Evolutionary conservation across 2,329 filamentous ascomycete species (phyloP), one percentile per base, ranked within the genome.

Genomic region (Ascochyta clinopodiicola): DNA sequence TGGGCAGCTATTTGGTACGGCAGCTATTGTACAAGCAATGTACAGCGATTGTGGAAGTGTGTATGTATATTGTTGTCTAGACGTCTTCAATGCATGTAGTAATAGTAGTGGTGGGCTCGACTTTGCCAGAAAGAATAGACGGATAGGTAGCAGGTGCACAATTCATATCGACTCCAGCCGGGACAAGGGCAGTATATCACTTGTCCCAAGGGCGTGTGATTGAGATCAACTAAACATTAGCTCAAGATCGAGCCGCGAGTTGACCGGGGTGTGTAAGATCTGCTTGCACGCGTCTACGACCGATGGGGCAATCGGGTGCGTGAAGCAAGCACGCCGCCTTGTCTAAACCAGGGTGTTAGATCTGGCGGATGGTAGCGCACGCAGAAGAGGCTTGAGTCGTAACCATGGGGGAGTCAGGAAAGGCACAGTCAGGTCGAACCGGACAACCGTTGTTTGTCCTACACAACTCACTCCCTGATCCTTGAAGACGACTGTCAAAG

Each of bases 181-280:
- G 56, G 57, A 64, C 56, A 61, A 63, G 66, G 63, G 58, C 49
- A 60, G 61, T 68, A 66, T 70, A 67, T 70, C 64, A 72, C 63
- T 46, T 52, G 60, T 57, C 52, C 54, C 46, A 60, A 64, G 63
- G 59, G 63, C 59, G 62, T 67, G 61, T 67, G 66, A 71, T 68
- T 61, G 57, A 59, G 48, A 64, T 61, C 56, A 63, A 62, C 68
- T 72, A 69, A 68, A 62, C 57, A 62, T 60, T 69, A 67, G 62
- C 62, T 50, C 57, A 48, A 64, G 60, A 68, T 69, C 64, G 62
- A 70, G 63, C 56, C 64, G 67, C 61, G 60, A 47, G 43, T 63
- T 66, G 70, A 69, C 63, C 58, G 61, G 61, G 62, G 61, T 60
- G 55, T 51, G 52, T 61, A 52, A 57, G 59, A 55, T 60, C 60